Conservation (phyloP, 371 early-diverging fungal genomes). For the Rhizoclosmatium hyalinum region DNA sequence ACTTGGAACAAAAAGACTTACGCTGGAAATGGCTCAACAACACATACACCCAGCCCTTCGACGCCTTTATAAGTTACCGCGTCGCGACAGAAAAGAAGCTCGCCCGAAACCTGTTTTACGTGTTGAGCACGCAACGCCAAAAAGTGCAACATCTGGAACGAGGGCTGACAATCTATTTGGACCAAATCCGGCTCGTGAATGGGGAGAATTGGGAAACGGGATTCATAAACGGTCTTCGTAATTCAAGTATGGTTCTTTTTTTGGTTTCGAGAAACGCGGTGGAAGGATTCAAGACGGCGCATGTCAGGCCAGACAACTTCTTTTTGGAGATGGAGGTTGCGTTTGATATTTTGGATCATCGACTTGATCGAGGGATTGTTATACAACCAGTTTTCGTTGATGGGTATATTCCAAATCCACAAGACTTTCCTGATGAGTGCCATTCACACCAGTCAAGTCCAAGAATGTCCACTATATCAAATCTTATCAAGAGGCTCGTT, state of each 20-base stretch:
- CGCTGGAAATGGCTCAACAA: conserved; percentile 12
- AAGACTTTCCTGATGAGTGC: conserved; percentile 9
- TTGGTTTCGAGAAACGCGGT: not conserved
- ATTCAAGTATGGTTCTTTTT: conserved; percentile 8
- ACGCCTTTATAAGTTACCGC: conserved; percentile 19
- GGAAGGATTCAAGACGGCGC: not conserved
- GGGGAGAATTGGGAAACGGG: conserved; percentile 22
- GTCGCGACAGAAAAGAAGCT: not conserved
- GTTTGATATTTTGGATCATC: not conserved
- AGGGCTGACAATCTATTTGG: conserved; percentile 7
- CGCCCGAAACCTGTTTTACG: conserved; percentile 6
- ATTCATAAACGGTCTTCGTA: conserved; percentile 14
- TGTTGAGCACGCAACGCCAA: conserved; percentile 8
- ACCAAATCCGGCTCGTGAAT: conserved; percentile 12
- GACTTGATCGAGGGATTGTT: not conserved
- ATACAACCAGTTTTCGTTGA: conserved; percentile 20
- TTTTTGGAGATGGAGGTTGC: not conserved
- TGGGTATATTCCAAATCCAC: conserved; percentile 9
- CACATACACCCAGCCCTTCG: not conserved
- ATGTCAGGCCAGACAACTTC: not conserved
- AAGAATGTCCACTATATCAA: not conserved
- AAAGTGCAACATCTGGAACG: not conserved
- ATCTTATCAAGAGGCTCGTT: conserved; percentile 8
- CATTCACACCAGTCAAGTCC: conserved; percentile 23
- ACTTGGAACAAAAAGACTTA: conserved; percentile 6